Base-by-base conservation (phyloP, 2,329 filamentous ascomycete species). In the Trichoderma cornu-damae region DNA sequence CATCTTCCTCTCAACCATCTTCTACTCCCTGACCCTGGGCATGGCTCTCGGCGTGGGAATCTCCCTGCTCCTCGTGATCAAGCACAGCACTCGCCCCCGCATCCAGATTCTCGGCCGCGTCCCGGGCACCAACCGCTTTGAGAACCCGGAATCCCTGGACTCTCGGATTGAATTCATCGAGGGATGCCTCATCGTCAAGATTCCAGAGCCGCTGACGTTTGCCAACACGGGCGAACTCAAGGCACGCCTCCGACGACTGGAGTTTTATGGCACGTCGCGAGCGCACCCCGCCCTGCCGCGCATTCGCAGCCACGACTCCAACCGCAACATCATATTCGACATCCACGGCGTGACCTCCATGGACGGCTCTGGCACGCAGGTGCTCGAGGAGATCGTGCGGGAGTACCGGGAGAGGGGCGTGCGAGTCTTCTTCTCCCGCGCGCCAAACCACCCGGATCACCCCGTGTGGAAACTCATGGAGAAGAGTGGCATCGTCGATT, bases 271-370 rank as follows among this genome's bases (percentile, higher is more conserved):
- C n/a, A 93, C 90, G 0, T 86, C 79, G 44, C 78, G 82, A 53
- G 90, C 89, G 0, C 94, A 97, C 66, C 94, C 94, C 0, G 92
- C 92, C 0, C 78, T 96, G 16, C 94, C 94, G 0, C 82, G 89
- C 2, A 79, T 96, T 12, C 82, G 92, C 4, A 77, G 81, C 24
- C 81, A 85, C n/a, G 87, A 93, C 60, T 86, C 89, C 66, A 96
- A 96, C 69, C 83, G 85, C 64, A 96, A 96, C 68, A 80, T 99
- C 70, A 91, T 99, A 61, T 97, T 99, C 67, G 94, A 99, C 69
- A 91, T 97, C 6, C 93, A 97, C 65, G 94, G 94, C n/a, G 94
- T 99, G 3, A 96, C 92, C 0, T 88, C 88, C 26, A 85, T 99
- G 65, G 94, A 99, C 69, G 94, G 91, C 5, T 96, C 91, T 0